A percentile compares a stretch with the other conserved stretches of the same genome.
phyloP scores from a whole-genome alignment of 2,329 filamentous ascomycete species.

The Oidium heveae region DNA sequence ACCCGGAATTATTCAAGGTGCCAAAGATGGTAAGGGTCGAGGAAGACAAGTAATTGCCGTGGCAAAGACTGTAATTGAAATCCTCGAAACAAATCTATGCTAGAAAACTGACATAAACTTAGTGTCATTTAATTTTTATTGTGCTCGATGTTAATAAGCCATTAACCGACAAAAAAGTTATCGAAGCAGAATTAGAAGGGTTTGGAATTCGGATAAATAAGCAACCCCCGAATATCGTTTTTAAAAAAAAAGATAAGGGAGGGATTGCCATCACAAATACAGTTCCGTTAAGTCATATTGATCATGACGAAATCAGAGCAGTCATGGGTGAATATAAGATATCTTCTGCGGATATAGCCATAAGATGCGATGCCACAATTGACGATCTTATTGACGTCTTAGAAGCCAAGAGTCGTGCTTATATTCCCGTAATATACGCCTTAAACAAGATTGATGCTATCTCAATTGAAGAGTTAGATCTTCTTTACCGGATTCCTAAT shows the following conservation, averaged over 20 bases:
- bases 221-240: conserved; percentile 89
- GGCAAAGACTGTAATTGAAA: conserved; percentile 42
- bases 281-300: conserved; percentile 73
- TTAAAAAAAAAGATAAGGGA: conserved; percentile 98
- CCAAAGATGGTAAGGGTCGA: conserved; percentile 92
- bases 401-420: conserved; percentile 80
- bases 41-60: conserved; percentile 97
- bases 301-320: conserved; percentile 88
- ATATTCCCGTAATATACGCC: conserved; percentile 97
- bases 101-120: not conserved
- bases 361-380: conserved; percentile 89
- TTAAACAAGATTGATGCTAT: conserved; percentile 98
- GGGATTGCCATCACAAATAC: conserved; percentile 93
- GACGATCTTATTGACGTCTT: conserved; percentile 93
- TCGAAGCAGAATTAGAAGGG: conserved; percentile 83
- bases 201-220: conserved; percentile 98
- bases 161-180: conserved; percentile 84
- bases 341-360: conserved; percentile 87
- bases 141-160: conserved; percentile 97
- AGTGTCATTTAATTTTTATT: conserved; percentile 91
- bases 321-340: conserved; percentile 96
- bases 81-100: not conserved
- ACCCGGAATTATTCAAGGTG: conserved; percentile 94
- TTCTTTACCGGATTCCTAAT: conserved; percentile 90
- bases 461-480: conserved; percentile 87